Evolutionary conservation across 2,329 filamentous ascomycete species (phyloP), one percentile per base, ranked within the genome.

Genomic region (Fusarium haematococcum): DNA sequence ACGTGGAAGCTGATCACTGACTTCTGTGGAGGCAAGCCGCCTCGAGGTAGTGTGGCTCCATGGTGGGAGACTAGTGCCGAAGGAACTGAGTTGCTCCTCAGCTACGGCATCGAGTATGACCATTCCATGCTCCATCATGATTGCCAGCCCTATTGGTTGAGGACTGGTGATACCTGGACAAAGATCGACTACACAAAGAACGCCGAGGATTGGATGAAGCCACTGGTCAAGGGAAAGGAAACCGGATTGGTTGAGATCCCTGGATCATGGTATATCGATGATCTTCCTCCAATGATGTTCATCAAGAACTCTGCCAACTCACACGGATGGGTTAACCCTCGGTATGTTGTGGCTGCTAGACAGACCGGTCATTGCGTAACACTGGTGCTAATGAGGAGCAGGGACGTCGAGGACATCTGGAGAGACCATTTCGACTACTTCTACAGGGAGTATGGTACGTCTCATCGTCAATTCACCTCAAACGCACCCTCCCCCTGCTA

Each of bases 61-160:
- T 95, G 84, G 86, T 95, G 93, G 93, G 93, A 95, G 79, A 91
- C 89, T 1, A 91, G 88, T 67, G 88, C 89, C 73, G 92, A 94
- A 78, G 92, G 91, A 30, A 89, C 89, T 0, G 89, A 93, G 73
- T 82, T 93, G 23, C 84, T 93, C 74, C 85, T 93, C 20, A 87
- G 86, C 73, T 93, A 93, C 77, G 91, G 91, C 32, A 89, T 93
- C 75, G 91, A 92, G 75, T 93, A 93, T 78, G 91, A 93, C 76
- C 91, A 93, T 79, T 88, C 85, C 68, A 92, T 93, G 88, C 67
- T 68, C 13, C 75, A 20, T 94, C 60, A 94, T 89, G 92, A 93
- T 78, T 91, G 89, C 71, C 87, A 91, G 76, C 86, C 87, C 76
- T 93, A 93, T 77, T 93, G 87, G 83, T 83, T 93, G 2, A 84